A percentile compares a stretch with the other conserved stretches of the same genome.
These are phyloP conservation scores for Thalassiosira livingstoniorum DNA, from an alignment of 352 stramenopile genomes.

Conservation along the genomic window DNA sequence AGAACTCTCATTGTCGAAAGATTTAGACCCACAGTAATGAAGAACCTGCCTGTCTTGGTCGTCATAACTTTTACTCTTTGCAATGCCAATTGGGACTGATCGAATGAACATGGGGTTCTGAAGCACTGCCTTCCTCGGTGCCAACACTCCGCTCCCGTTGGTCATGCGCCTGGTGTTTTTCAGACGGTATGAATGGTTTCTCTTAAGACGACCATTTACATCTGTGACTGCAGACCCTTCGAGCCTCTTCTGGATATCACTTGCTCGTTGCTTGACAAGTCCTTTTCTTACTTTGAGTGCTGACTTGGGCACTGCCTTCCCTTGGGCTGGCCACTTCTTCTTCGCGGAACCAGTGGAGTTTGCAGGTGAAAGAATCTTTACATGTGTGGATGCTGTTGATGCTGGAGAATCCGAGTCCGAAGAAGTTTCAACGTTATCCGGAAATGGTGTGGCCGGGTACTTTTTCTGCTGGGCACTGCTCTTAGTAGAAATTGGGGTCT, in stretches of 20 bases:
- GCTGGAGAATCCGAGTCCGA: constrained; percentile 1
- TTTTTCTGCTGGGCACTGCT: constrained; percentile 31
- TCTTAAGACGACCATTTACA: constrained; percentile 47
- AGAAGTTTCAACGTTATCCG: constrained; percentile 9
- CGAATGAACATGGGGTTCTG: constrained; percentile 50
- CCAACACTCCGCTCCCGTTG: constrained; percentile 38
- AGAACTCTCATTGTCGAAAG: not conserved
- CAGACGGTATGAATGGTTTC: constrained; percentile 56
- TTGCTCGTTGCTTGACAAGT: constrained; percentile 52
- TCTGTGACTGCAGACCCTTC: constrained; percentile 41
- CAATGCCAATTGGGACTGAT: constrained; percentile 61
- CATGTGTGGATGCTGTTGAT: constrained; percentile 8
- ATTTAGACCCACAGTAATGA: not conserved
- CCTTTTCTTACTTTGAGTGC: constrained; percentile 52
- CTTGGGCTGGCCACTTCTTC: constrained; percentile 38
- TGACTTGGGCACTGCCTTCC: constrained; percentile 57
- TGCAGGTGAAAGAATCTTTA: constrained; percentile 24
- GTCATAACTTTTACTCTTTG: constrained; percentile 46
- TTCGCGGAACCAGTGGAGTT: constrained; percentile 5
- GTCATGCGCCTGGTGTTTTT: constrained; percentile 49
- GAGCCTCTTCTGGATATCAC: constrained; percentile 42
- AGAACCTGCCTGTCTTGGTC: constrained; percentile 6
- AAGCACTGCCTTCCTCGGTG: constrained; percentile 51
- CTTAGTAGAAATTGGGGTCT: not conserved
- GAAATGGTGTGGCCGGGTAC: constrained; percentile 52